Evolutionary conservation across 2,329 filamentous ascomycete genomes (phyloP).

Genomic region (Akanthomyces uredinophilus): DNA sequence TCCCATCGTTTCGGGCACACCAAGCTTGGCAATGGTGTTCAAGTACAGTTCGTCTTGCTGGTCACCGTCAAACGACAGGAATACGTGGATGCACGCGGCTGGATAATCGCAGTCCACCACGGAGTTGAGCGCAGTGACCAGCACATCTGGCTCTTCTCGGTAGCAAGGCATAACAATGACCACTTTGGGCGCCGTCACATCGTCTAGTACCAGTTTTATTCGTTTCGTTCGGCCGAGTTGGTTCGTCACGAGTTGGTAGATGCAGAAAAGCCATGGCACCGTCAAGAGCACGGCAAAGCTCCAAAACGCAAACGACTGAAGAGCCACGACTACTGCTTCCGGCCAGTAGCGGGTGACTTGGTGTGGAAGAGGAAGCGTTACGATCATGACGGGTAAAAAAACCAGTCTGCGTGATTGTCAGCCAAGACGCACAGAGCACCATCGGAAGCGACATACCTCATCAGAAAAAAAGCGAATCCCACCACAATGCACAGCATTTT

Average conservation of each 20-base stretch:
- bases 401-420: slow-evolving; percentile 53
- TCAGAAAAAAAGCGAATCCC: slow-evolving; percentile 63
- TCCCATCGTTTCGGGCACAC: slow-evolving; percentile 70
- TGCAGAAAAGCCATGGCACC: slow-evolving; percentile 86
- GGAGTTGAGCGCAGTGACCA: slow-evolving; percentile 83
- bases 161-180: slow-evolving; percentile 97
- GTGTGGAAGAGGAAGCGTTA: slow-evolving; percentile 78
- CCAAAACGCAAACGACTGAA: slow-evolving; percentile 97
- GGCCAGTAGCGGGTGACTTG: slow-evolving; percentile 72
- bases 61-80: slow-evolving; percentile 91
- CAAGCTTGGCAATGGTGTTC: slow-evolving; percentile 77
- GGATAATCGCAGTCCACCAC: slow-evolving; percentile 94
- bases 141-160: slow-evolving; percentile 78
- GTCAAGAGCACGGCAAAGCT: slow-evolving; percentile 80
- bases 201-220: slow-evolving; percentile 80
- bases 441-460: slow-evolving; percentile 54
- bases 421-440: background rate
- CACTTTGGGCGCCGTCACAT: slow-evolving; percentile 82
- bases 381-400: slow-evolving; percentile 90
- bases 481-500: slow-evolving; percentile 72
- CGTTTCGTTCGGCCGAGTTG: slow-evolving; percentile 75
- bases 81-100: slow-evolving; percentile 85
- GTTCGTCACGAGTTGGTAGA: slow-evolving; percentile 86
- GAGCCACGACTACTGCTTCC: slow-evolving; percentile 55
- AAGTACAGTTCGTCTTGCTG: slow-evolving; percentile 85